Conservation (phyloP, 2,329 filamentous ascomycete genomes). For the Drechslerella dactyloides region DNA sequence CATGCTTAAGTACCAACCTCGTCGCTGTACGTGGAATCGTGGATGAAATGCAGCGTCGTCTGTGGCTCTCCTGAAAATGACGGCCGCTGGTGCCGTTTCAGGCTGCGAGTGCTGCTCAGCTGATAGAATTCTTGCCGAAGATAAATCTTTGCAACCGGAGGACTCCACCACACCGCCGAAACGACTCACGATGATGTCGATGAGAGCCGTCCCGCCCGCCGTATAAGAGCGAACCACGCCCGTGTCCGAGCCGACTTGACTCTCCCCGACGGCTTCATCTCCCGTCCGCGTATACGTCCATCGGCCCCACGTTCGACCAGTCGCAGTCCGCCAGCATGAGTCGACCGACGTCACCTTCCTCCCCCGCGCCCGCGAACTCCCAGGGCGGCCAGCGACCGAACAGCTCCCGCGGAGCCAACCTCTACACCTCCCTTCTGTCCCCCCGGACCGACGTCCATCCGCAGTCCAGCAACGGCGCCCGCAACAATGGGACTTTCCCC, state of each 20-base stretch:
- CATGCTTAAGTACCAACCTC: too few relatives aligned
- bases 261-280: not conserved
- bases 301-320: too few relatives aligned
- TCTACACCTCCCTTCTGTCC: conserved; percentile 45
- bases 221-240: not conserved
- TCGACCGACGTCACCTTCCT: conserved; percentile 18
- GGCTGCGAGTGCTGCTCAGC: not conserved
- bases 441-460: conserved; percentile 44
- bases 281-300: too few relatives aligned
- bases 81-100: not conserved
- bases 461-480: conserved; percentile 60
- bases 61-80: too few relatives aligned
- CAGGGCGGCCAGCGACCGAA: conserved; percentile 14
- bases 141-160: not conserved
- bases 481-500: conserved; percentile 78
- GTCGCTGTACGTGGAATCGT: too few relatives aligned
- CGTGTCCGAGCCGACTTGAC: not conserved
- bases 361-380: conserved; percentile 28
- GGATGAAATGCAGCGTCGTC: too few relatives aligned
- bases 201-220: not conserved
- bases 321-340: conserved; percentile 27
- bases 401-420: conserved; percentile 35
- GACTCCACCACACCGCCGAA: too few relatives aligned
- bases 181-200: not conserved
- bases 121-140: not conserved